phyloP scores from a whole-genome alignment of 331 rosid species.

The Pyrus hybrid region DNA sequence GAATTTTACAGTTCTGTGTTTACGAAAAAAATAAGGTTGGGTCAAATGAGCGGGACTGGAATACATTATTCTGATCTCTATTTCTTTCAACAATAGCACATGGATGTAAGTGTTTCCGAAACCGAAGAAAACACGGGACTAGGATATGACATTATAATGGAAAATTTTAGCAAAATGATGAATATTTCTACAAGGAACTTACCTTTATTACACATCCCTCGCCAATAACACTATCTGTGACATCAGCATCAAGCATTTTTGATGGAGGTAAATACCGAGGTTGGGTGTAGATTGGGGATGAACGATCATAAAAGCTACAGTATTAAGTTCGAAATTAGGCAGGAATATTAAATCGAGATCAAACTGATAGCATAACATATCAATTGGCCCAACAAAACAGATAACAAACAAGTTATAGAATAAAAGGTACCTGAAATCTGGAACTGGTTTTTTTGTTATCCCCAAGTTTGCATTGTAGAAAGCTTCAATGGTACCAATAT shows the following conservation, averaged over 20 bases:
- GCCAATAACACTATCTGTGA: conserved; percentile 95
- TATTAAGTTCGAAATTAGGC: conserved; percentile 6
- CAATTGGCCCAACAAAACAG: not conserved
- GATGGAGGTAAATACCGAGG: conserved; percentile 98
- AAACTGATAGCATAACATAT: conserved; percentile 2
- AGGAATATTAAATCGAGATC: not conserved
- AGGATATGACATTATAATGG: not conserved
- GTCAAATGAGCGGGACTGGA: conserved; percentile 9
- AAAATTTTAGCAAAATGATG: not conserved
- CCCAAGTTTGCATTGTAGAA: conserved; percentile 97
- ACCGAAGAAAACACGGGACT: not conserved
- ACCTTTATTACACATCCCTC: conserved; percentile 99
- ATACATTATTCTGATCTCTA: not conserved
- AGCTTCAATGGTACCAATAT: conserved; percentile 98
- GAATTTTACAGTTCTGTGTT: conserved; percentile 88
- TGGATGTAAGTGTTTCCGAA: not conserved
- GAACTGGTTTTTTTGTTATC: conserved; percentile 91
- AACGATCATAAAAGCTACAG: conserved; percentile 91
- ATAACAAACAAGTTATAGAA: not conserved
- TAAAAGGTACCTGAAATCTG: conserved; percentile 77
- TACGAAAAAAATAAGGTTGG: not conserved
- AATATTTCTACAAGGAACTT: conserved; percentile 5
- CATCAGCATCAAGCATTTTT: conserved; percentile 97
- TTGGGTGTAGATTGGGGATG: conserved; percentile 98
- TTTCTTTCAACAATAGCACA: conserved; percentile 1